Evolutionary conservation across 768 basidiomycete genomes (phyloP).

Genomic region (Trametes maxima): DNA sequence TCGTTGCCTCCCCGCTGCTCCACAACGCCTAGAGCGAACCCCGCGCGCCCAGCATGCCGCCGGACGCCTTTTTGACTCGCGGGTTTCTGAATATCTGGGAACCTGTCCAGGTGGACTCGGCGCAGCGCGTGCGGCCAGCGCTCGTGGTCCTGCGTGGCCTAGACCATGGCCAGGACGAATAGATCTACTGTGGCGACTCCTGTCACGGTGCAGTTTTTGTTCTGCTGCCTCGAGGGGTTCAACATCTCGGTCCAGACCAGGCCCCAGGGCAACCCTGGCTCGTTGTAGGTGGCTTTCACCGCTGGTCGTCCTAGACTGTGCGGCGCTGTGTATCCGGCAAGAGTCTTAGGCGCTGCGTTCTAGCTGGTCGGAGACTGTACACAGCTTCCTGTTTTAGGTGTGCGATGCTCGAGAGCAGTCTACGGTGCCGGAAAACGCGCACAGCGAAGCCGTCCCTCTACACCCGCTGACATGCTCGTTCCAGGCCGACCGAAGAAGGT

Average conservation of each 20-base stretch:
- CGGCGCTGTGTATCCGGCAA: background rate
- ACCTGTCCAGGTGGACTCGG: background rate
- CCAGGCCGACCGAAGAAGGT: constrained; percentile 11
- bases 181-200: too few relatives aligned
- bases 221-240: background rate
- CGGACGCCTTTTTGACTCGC: background rate
- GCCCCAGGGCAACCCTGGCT: background rate
- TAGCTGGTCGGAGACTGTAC: constrained; percentile 6
- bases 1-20: background rate
- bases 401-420: constrained; percentile 11
- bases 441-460: constrained; percentile 4
- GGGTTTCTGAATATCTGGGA: background rate
- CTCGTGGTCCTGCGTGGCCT: background rate
- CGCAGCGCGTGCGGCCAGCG: background rate
- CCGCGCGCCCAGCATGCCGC: too few relatives aligned
- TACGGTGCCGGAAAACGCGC: background rate
- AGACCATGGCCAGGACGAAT: background rate
- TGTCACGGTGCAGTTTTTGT: background rate
- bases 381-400: constrained; percentile 10
- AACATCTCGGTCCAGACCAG: constrained; percentile 1
- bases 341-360: constrained; percentile 2
- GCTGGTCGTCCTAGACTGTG: background rate
- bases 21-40: background rate
- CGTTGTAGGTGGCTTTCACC: background rate
- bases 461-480: constrained; percentile 12